Evolutionary conservation across 192 early-diverging fungal genomes (phyloP).

Genomic region (Coemansia sp.): DNA sequence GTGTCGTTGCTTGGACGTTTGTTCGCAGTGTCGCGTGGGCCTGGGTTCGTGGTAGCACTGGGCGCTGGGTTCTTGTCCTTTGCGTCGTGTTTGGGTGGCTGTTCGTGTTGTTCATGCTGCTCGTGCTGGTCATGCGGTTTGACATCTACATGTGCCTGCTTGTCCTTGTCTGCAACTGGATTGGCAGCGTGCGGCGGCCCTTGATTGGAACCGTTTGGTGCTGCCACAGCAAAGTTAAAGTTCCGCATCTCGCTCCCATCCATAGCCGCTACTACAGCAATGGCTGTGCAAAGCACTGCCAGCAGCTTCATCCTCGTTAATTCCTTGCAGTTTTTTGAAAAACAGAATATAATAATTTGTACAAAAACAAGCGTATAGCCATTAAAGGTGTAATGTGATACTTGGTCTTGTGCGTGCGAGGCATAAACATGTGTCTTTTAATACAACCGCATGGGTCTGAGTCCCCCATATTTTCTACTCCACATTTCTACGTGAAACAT

Average conservation of each 20-base stretch:
- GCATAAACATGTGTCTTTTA: background rate
- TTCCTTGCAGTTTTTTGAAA: background rate
- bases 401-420: too few relatives aligned
- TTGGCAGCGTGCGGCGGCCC: slow-evolving; percentile 5
- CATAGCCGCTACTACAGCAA: slow-evolving; percentile 17
- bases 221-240: slow-evolving; percentile 12
- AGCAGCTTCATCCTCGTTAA: slow-evolving; percentile 25
- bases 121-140: slow-evolving; percentile 13
- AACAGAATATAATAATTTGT: background rate
- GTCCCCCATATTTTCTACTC: background rate
- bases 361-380: background rate
- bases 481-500: background rate
- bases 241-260: slow-evolving; percentile 5
- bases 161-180: slow-evolving; percentile 13
- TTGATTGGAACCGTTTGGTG: slow-evolving; percentile 1
- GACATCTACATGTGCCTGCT: slow-evolving; percentile 10
- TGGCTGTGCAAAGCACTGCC: slow-evolving; percentile 18
- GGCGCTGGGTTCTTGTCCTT: background rate
- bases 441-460: background rate
- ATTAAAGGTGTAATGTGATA: too few relatives aligned
- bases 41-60: background rate
- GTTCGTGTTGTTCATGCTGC: too few relatives aligned
- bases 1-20: background rate
- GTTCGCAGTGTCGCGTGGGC: background rate
- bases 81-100: background rate